Percentiles rank a stretch among this genome's conserved stretches.
Conservation (phyloP, 148 eudicot genomes). For the Amaranthus palmeri region DNA sequence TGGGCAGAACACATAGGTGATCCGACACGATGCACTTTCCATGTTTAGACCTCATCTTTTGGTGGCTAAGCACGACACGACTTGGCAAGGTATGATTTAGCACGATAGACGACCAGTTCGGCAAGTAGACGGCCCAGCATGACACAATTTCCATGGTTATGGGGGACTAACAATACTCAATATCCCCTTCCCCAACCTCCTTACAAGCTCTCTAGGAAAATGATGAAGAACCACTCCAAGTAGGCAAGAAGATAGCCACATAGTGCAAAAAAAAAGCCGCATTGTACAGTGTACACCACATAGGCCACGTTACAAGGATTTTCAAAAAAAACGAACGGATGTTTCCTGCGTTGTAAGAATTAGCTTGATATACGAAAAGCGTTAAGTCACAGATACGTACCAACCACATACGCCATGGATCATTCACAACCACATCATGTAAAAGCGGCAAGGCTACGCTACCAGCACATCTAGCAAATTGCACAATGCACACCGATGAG, state of each 20-base stretch:
- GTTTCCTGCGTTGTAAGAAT: too few species aligned
- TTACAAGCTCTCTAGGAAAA: not conserved
- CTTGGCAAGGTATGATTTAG: too few species aligned
- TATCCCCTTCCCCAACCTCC: not conserved
- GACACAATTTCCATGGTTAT: too few species aligned
- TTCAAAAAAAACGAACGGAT: not conserved
- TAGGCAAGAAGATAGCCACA: not conserved
- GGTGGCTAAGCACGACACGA: too few species aligned
- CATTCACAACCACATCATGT: not conserved
- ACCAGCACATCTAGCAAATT: not conserved
- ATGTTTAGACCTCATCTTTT: too few species aligned
- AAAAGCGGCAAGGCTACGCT: not conserved
- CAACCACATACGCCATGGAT: constrained; percentile 2
- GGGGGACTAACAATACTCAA: not conserved
- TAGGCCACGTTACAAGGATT: not conserved
- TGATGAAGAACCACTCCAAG: not conserved
- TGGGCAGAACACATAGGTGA: too few species aligned
- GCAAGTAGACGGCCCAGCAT: too few species aligned
- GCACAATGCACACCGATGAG: not conserved
- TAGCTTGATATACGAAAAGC: not conserved
- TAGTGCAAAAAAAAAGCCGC: not conserved
- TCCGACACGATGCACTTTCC: too few species aligned
- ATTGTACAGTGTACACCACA: not conserved
- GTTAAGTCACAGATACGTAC: not conserved
- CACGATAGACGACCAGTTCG: too few species aligned